phyloP scores from a whole-genome alignment of 208 protist genomes.

The Trypanosoma congolense region DNA sequence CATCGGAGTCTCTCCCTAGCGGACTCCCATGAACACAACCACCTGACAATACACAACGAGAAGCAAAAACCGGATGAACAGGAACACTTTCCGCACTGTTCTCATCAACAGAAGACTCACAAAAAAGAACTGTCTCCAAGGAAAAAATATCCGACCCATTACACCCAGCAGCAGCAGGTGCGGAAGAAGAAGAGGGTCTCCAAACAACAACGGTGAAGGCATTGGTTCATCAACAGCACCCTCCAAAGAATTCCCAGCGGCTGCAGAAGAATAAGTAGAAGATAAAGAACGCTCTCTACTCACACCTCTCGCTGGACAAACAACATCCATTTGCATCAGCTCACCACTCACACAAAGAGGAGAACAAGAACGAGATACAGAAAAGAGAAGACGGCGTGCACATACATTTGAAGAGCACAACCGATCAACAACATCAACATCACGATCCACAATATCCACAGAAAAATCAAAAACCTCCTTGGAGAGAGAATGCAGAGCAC shows the following conservation, averaged over 20 bases:
- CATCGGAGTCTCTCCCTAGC: neutral
- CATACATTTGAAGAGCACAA: neutral
- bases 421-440: neutral
- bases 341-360: neutral
- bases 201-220: neutral
- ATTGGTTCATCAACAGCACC: neutral
- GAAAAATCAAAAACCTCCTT: neutral
- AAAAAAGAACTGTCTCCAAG: conserved; percentile 18
- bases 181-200: too few relatives aligned
- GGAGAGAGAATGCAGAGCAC: neutral
- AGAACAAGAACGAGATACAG: neutral
- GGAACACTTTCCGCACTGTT: neutral
- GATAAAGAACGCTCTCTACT: too few relatives aligned
- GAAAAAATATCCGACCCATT: conserved; percentile 19
- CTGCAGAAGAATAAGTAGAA: neutral
- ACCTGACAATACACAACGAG: neutral
- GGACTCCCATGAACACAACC: neutral
- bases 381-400: neutral
- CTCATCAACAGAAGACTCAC: conserved; percentile 10
- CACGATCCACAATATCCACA: neutral
- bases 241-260: neutral
- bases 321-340: neutral
- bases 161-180: conserved; percentile 14
- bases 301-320: neutral
- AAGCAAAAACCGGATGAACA: neutral